Base-by-base conservation (phyloP, 2,329 filamentous ascomycete species). In the Aspergillus tamarii region DNA sequence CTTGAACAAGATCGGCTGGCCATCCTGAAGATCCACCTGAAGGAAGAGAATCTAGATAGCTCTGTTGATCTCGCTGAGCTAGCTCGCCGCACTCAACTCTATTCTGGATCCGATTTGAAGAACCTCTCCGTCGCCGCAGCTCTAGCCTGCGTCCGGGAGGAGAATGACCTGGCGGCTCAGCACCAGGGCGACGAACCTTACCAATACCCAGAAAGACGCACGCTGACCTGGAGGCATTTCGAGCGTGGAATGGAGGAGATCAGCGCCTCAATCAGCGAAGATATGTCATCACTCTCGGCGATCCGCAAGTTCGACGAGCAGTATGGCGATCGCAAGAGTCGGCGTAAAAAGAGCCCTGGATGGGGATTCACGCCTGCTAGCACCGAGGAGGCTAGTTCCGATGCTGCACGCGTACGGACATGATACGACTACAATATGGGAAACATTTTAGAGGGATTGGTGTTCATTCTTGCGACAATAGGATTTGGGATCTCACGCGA, bases 241-340 rank as follows among this genome's bases (percentile, higher is more conserved):
- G 91, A 94, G 19, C 90, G 88, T 69, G 95, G 93, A 2, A 84
- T 97, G 72, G 86, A 88, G 71, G 94, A 98, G 78, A 97, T 99
- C 69, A 92, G 90, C 61, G 93, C 95, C 0, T 96, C 92, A 72
- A 94, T 97, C 69, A 94, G 88, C 71, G 94, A 97, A 77, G 94
- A 99, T 73, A 98, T 97, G 94, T 84, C 88, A 56, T 92, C 88
- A 36, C 82, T 99, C 66, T 87, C 88, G 68, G 91, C 92, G 14
- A 97, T 99, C 72, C 87, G 92, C 71, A 96, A 96, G 79, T 99
- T 98, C 74, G 95, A 99, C 75, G 92, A 97, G 80, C 91, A 94
- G 76, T 99, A 94, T 76, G 94, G 95, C 30, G 93, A 97, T 74
- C 86, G 90, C 41, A 90, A 88, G 73, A 87, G 85, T 1, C 86